Evolutionary conservation across 768 basidiomycete species (phyloP), one percentile per base, ranked within the genome.

Genomic region (Phanerochaete carnosa): DNA sequence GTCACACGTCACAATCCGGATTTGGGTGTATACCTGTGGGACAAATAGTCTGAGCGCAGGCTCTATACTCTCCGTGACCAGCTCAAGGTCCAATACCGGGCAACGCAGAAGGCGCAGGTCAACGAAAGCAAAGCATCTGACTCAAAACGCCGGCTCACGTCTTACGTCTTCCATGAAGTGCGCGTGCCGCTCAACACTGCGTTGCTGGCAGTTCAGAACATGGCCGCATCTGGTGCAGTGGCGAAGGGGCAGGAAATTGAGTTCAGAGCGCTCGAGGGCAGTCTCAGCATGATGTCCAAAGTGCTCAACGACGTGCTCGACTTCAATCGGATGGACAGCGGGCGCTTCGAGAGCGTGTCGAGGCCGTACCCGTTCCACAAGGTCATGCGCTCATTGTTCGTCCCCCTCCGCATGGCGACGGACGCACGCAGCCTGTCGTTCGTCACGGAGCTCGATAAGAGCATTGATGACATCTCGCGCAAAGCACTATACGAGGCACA

Each of bases 131-230:
- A 80, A 79, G 72, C 83, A 57, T 84, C 87, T 7, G 94, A 95
- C 64, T 92, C 89, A 3, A 95, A 95, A 70, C 81, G 88, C 25
- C 83, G 90, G 19, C 77, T 92, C 26, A 92, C 90, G 65, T 87
- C 89, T 89, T 85, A 80, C 75, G 83, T 81, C 63, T 76, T 70
- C 62, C 69, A 39, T 19, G 85, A 90, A 80, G 90, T 92, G 73
- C 86, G 90, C 63, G 90, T 92, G 58, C 90, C 90, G 26, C 74
- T 92, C 57, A 91, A 92, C 66, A 91, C 89, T 45, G 90, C 90
- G 9, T 76, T 95, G 19, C 78, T 95, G 52, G 93, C 95, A 0
- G 89, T 95, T 19, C 95, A 97, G 75, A 96, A 98, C 69, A 87
- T 96, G 82, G 88, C 89, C 61, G 92, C 91, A 1, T 84, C 85